Conservation (phyloP, 2,329 filamentous ascomycete species). For the Rasamsonia emersonii region DNA sequence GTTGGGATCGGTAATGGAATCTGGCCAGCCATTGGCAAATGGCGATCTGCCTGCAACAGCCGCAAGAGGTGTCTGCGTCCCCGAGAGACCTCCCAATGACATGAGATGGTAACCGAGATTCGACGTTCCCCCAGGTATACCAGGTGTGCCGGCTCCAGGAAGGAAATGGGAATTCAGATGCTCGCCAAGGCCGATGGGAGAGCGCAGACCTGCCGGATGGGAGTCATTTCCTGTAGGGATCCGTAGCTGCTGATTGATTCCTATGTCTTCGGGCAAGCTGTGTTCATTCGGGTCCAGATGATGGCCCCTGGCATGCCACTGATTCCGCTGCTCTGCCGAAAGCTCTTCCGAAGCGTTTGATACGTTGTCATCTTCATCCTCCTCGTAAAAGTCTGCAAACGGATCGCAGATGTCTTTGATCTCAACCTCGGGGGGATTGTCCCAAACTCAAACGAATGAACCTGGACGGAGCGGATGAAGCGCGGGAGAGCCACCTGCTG, state of each 20-base stretch:
- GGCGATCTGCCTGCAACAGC: slow-evolving; percentile 35
- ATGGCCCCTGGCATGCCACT: slow-evolving; percentile 10
- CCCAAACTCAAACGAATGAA: slow-evolving; percentile 91
- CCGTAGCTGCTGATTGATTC: slow-evolving; percentile 19
- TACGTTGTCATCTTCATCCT: slow-evolving; percentile 50
- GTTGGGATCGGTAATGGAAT: slow-evolving; percentile 15
- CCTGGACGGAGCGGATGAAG: slow-evolving; percentile 93
- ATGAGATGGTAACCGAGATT: slow-evolving; percentile 42
- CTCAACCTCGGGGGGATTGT: slow-evolving; percentile 73
- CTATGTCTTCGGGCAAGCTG: slow-evolving; percentile 22
- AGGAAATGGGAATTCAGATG: slow-evolving; percentile 34
- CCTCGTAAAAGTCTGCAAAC: slow-evolving; percentile 91
- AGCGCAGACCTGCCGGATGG: slow-evolving; percentile 25
- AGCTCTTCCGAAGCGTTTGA: slow-evolving; percentile 30
- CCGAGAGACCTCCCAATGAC: slow-evolving; percentile 39
- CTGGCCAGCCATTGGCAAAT: slow-evolving; percentile 31
- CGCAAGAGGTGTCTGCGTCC: slow-evolving; percentile 40
- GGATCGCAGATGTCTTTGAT: slow-evolving; percentile 97
- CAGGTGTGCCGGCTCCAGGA: slow-evolving; percentile 37
- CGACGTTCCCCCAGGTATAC: slow-evolving; percentile 42
- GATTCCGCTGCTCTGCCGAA: slow-evolving; percentile 16
- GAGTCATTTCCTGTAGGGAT: slow-evolving; percentile 21
- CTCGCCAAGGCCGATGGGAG: slow-evolving; percentile 28
- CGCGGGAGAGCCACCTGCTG: slow-evolving; percentile 83
- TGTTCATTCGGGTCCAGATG: slow-evolving; percentile 18